These are phyloP conservation scores for Cadophora luteo-olivacea DNA, from an alignment of 2,329 filamentous ascomycete species.

Conservation along the genomic window DNA sequence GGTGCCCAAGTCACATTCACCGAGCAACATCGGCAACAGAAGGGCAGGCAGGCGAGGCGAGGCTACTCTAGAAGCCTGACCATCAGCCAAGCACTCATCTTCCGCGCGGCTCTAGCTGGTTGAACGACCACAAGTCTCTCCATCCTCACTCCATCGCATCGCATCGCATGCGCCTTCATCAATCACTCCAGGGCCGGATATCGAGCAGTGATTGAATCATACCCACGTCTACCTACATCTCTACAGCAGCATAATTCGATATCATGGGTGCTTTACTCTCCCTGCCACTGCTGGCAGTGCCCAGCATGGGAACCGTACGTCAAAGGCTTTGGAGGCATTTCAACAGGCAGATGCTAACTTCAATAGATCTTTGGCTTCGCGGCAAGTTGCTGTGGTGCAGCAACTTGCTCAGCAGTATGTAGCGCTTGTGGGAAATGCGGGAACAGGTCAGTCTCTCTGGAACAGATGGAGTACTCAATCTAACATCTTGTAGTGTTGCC, in stretches of 20 bases:
- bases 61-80: background rate
- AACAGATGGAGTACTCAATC: slow-evolving; percentile 7
- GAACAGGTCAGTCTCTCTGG: slow-evolving; percentile 71
- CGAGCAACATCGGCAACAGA: background rate
- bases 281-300: slow-evolving; percentile 85
- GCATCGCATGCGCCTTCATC: slow-evolving; percentile 23
- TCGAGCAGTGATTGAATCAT: slow-evolving; percentile 13
- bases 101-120: slow-evolving; percentile 16
- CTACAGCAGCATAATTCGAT: slow-evolving; percentile 16
- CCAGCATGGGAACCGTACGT: slow-evolving; percentile 84
- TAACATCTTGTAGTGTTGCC: slow-evolving; percentile 70
- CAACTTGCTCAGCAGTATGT: slow-evolving; percentile 95
- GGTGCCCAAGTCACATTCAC: slow-evolving; percentile 4
- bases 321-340: slow-evolving; percentile 5
- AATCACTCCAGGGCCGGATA: slow-evolving; percentile 18
- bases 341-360: slow-evolving; percentile 30
- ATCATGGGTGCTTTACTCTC: slow-evolving; percentile 91
- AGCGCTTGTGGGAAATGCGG: slow-evolving; percentile 96
- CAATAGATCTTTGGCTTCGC: slow-evolving; percentile 74
- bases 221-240: slow-evolving; percentile 6
- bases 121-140: background rate
- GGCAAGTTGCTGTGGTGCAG: slow-evolving; percentile 94
- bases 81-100: slow-evolving; percentile 11
- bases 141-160: background rate
- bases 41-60: background rate